These are phyloP conservation scores for Auriculariales sp. DNA, from an alignment of 768 basidiomycete species.

Conservation along the genomic window DNA sequence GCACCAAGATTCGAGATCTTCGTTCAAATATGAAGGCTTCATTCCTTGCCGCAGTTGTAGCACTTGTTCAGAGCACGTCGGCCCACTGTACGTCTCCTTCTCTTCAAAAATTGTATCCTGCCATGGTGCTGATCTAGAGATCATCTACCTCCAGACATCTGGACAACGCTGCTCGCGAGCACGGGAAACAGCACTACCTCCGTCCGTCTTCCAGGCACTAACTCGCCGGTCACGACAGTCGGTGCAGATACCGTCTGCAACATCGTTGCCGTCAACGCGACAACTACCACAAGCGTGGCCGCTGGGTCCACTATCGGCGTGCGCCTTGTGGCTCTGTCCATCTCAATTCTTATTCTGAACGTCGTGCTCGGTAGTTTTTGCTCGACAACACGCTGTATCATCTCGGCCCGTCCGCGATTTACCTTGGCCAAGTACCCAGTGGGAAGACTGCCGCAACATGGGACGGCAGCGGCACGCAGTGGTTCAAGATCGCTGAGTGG, in stretches of 20 bases:
- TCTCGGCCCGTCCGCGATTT: constrained; percentile 29
- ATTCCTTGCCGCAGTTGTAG: constrained; percentile 7
- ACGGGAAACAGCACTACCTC: constrained; percentile 16
- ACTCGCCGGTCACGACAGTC: constrained; percentile 19
- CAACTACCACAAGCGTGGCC: constrained; percentile 22
- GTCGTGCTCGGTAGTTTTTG: too few relatives aligned
- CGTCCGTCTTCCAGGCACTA: constrained; percentile 20
- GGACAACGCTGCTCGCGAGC: constrained; percentile 19
- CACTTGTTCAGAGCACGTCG: constrained; percentile 17
- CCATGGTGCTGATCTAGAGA: too few relatives aligned
- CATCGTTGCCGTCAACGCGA: constrained; percentile 18
- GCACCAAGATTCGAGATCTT: too few relatives aligned
- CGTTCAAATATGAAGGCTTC: background rate
- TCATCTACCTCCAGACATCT: constrained; percentile 17
- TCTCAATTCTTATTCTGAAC: too few relatives aligned
- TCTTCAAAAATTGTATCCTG: too few relatives aligned
- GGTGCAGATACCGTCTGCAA: constrained; percentile 23
- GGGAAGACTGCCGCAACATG: background rate
- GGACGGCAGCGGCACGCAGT: background rate
- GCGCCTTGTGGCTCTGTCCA: too few relatives aligned
- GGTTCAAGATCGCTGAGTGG: constrained; percentile 4
- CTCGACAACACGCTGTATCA: constrained; percentile 29
- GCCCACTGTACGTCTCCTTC: constrained; percentile 19
- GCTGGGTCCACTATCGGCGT: constrained; percentile 25
- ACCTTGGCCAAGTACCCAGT: constrained; percentile 13